Evolutionary conservation across 768 basidiomycete species (phyloP), one percentile per base, ranked within the genome.

Genomic region (Macrolepiota albuminosa): DNA sequence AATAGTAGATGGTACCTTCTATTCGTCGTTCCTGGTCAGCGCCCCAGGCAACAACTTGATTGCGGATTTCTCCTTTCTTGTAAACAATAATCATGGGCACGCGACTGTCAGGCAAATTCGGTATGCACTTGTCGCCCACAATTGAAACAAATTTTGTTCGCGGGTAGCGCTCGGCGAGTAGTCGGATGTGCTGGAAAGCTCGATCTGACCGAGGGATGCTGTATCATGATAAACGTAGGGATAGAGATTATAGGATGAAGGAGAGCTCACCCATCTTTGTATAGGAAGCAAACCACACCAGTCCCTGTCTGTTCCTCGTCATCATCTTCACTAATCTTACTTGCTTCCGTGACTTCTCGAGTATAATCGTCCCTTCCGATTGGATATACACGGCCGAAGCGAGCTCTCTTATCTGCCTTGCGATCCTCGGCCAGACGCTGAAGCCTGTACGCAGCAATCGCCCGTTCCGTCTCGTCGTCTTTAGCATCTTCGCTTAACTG

Each of bases 91-190:
- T 76, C 80, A 96, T 98, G 1, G 97, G 97, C 43, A 94, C 74
- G 54, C 94, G 86, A 40, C 84, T 79, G 66, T 98, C 97, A 14
- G 95, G 96, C 39, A 98, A 86, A 73, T 98, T 89, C n/a, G 91
- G 87, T 66, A 99, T 97, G 76, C 94, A 96, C 72, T 94, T 94
- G 75, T 92, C 84, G 40, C 95, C 94, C 4, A 95, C 85, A 66
- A 98, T 98, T 11, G 92, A 93, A 61, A 98, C 89, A 66, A 99
- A 97, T 75, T 98, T 98, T 11, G 95, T 91, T 50, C 88, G 87
- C 2, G 95, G 92, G 71, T 96, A 89, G 55, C 85, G 84, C n/a
- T 77, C 77, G 2, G 97, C 93, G 6, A 99, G 79, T 0, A 78
- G 78, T 5, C 78, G 78, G 31, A 98, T 73, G 54, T 95, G 87